Base-by-base conservation (phyloP, 306 rosid species). In the Sphenostylis stenocarpa region DNA sequence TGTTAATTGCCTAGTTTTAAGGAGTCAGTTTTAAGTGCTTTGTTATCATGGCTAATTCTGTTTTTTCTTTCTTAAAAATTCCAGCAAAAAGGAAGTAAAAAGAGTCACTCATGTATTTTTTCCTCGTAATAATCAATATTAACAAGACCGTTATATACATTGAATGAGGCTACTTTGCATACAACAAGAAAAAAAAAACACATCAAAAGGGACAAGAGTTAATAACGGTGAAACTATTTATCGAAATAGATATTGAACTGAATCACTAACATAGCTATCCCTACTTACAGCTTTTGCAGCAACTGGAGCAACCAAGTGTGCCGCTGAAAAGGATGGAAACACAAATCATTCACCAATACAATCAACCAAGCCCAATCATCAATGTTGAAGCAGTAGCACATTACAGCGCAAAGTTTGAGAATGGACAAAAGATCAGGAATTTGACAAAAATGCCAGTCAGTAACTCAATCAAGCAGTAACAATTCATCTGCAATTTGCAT, bases 261-360 rank as follows among this genome's bases (percentile, higher is more conserved):
- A 70, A 83, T 84, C 77, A 77, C 82, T 81, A 73, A 39, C 21
- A 76, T 20, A 82, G 81, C 55, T 67, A 57, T 66, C 33, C 7
- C 67, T 70, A 86, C 87, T 86, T 81, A 86, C 90, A 71, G 97
- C 98, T 78, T 88, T 88, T 33, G 96, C 98, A 8, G 82, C 12
- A 63, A 80, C 84, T 5, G 89, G 87, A 65, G 76, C 84, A 76
- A 81, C 82, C 86, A 95, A 81, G 84, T 82, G 89, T 34, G 87
- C 83, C 8, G 66, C 97, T 92, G 93, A 67, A 85, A 82, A 84
- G 66, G 16, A 52, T 13, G 73, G 43, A 71, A 81, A 74, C 44
- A 34, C 51, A 36, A 69, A 63, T 31, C 14, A 55, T 72, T 72
- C 62, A 66, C 15, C 12, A 9, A 47, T 47, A 26, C 63, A 73